Evolutionary conservation across 2,329 filamentous ascomycete genomes (phyloP), one percentile per base, ranked within the genome.

Genomic region (Talaromyces albobiverticillius): DNA sequence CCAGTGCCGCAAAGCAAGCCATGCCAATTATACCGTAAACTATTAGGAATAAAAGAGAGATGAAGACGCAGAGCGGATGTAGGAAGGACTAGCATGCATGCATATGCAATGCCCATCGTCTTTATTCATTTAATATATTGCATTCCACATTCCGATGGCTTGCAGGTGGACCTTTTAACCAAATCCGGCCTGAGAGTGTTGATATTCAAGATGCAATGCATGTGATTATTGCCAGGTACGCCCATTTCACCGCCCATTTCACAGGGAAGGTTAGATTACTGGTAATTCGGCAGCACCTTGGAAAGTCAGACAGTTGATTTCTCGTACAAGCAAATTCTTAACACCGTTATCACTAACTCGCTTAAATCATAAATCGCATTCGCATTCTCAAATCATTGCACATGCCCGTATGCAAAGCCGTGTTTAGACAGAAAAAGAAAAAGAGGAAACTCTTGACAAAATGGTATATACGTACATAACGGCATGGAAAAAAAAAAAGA

Each of bases 321-420:
- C n/a, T n/a, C n/a, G n/a, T n/a, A n/a, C n/a, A n/a, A n/a, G n/a
- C n/a, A n/a, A n/a, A n/a, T n/a, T n/a, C n/a, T n/a, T n/a, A n/a
- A n/a, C n/a, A n/a, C n/a, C n/a, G n/a, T n/a, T n/a, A n/a, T n/a
- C n/a, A n/a, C n/a, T n/a, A n/a, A n/a, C n/a, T n/a, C n/a, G n/a
- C n/a, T n/a, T 29, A 31, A 38, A 43, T 51, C 38, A 51, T 51
- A 34, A n/a, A 51, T 43, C 26, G 16, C 47, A 42, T 42, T 49
- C 23, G 20, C 46, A n/a, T n/a, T n/a, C n/a, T n/a, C n/a, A n/a
- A 59, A 55, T 56, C 52, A 51, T 51, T 59, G 57, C 22, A 52
- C 42, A 34, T 22, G 18, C 38, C 29, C 40, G 20, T 42, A 41
- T 47, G 40, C 32, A 64, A 64, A 64, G 57, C 53, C 60, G 45